These are phyloP conservation scores for Lodderomyces jiufengensis DNA, from an alignment of 1,139 yeast genomes.

Conservation along the genomic window DNA sequence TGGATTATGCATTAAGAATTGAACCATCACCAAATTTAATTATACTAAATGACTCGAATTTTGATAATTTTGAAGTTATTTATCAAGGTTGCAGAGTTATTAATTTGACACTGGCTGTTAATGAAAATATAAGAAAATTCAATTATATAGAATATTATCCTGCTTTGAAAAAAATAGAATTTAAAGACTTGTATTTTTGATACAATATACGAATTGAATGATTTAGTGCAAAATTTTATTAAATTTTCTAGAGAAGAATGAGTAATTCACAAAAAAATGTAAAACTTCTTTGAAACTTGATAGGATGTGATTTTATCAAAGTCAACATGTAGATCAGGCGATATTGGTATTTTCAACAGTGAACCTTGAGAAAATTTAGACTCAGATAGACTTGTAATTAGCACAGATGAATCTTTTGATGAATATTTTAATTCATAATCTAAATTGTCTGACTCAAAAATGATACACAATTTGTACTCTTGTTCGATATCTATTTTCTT, in stretches of 20 bases:
- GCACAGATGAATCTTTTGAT: too few species aligned
- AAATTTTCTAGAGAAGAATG: too few species aligned
- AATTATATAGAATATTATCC: slow-evolving; percentile 74
- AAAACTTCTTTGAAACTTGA: too few species aligned
- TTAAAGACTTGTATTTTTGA: slow-evolving; percentile 46
- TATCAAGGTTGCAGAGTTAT: slow-evolving; percentile 81
- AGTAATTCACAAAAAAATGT: too few species aligned
- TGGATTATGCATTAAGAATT: slow-evolving; percentile 64
- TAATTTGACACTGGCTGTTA: slow-evolving; percentile 62
- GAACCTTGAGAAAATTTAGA: too few species aligned
- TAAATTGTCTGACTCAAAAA: slow-evolving; percentile 1
- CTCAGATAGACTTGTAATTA: too few species aligned
- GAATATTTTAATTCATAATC: not conserved
- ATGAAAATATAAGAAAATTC: slow-evolving; percentile 42
- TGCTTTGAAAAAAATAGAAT: slow-evolving; percentile 45
- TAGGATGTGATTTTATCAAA: not conserved
- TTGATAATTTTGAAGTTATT: slow-evolving; percentile 69
- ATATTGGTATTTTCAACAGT: too few species aligned
- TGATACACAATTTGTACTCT: slow-evolving; percentile 4
- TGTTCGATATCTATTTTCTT: slow-evolving; percentile 1
- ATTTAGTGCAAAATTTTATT: too few species aligned
- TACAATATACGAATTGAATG: too few species aligned
- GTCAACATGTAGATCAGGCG: too few species aligned
- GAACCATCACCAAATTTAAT: slow-evolving; percentile 77
- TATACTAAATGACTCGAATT: slow-evolving; percentile 62